Base-by-base conservation (phyloP, 768 basidiomycete genomes). In the Macrolepiota albuminosa region DNA sequence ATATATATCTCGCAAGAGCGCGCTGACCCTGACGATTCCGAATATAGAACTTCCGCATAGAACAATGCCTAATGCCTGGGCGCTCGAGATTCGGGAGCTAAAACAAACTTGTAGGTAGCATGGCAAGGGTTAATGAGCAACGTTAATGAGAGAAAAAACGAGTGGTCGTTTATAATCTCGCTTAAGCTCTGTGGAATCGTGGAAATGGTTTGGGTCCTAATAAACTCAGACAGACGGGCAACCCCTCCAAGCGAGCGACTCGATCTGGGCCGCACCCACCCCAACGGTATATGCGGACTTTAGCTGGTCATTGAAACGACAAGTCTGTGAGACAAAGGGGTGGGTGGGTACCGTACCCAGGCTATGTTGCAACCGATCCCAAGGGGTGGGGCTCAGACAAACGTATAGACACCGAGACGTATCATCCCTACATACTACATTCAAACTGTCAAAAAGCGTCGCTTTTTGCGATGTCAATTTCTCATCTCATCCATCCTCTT, bases 21-120 rank as follows among this genome's bases (percentile, higher is more conserved):
- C 9, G 40, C 49, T 42, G 29, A 47, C 43, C 40, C 58, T 54
- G 58, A 59, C 42, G 7, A 40, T 46, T 26, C 58, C 52, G 18
- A 21, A 59, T 39, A 47, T 54, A 18, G 58, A 59, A 54, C 57
- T 59, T 59, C 58, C 42, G 52, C 58, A 53, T 48, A 59, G 58
- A 59, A 59, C 42, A 59, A 9, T 55, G 43, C 29, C 13, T 2
- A 21, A 21, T 21, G 21, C 21, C 21, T 21, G 21, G 16, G 29
- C 33, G 26, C 51, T 42, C 3, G n/a, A 47, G 11, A 40, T 48
- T 57, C 34, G 33, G 18, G 21, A 21, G 21, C 16, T 37, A 43
- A 21, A 43, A 43, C 4, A 40, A 39, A 16, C n/a, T 43, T 18
- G 14, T 21, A 21, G 21, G 21, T 21, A 21, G 21, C 21, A 21